phyloP scores from a whole-genome alignment of 192 early-diverging fungal species.

The Phycomyces blakesleeanus region DNA sequence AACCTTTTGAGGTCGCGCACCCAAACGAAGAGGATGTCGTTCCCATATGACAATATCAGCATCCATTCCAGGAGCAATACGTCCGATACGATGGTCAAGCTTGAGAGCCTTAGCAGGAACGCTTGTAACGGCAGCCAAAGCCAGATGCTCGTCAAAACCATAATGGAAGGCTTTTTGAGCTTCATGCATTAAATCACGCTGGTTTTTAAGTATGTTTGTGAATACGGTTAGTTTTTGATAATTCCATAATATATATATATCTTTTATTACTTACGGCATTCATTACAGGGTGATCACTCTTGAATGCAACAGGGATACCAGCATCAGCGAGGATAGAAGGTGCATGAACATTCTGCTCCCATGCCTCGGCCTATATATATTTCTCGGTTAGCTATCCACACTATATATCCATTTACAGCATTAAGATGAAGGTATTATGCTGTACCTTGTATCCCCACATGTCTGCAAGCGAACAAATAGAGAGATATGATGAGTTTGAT shows the following conservation, averaged over 20 bases:
- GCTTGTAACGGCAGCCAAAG: conserved; percentile 49
- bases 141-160: conserved; percentile 47
- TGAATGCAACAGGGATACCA: conserved; percentile 62
- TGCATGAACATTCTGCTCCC: conserved; percentile 45
- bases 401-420: too few species aligned
- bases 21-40: conserved; percentile 55
- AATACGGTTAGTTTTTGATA: too few species aligned
- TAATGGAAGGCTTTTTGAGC: conserved; percentile 61
- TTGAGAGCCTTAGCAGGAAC: conserved; percentile 56
- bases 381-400: neutral
- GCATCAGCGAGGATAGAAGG: conserved; percentile 48
- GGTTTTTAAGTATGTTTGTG: too few species aligned
- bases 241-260: neutral
- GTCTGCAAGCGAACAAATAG: conserved; percentile 11
- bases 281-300: conserved; percentile 62
- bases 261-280: conserved; percentile 39
- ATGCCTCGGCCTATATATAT: conserved; percentile 54
- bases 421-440: too few species aligned
- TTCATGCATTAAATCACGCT: conserved; percentile 57
- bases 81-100: conserved; percentile 49
- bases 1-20: conserved; percentile 57
- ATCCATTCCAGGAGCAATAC: conserved; percentile 49
- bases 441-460: conserved; percentile 46
- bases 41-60: conserved; percentile 71
- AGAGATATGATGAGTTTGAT: neutral